Conservation (phyloP, 805 yeast species). For the Candida insectalens region DNA sequence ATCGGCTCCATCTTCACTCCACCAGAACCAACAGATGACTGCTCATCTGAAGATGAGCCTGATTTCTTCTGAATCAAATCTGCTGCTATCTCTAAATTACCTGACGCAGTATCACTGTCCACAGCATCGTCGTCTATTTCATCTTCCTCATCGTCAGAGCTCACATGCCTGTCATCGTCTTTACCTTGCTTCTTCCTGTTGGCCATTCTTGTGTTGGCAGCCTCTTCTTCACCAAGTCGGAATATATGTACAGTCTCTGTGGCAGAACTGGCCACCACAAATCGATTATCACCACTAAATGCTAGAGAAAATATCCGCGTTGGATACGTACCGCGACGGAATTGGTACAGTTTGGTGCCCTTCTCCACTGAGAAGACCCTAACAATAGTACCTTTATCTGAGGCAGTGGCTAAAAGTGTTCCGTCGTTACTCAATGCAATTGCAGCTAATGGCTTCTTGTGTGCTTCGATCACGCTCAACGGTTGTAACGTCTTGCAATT, state of each 20-base stretch:
- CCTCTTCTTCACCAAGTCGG: conserved; percentile 47
- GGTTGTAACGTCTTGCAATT: conserved; percentile 74
- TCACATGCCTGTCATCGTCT: conserved; percentile 5
- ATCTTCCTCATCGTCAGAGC: conserved; percentile 13
- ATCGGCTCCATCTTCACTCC: conserved; percentile 42
- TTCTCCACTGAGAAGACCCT: conserved; percentile 72
- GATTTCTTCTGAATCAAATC: conserved; percentile 12
- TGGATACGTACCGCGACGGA: conserved; percentile 84
- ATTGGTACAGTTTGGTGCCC: conserved; percentile 65
- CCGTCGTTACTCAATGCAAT: conserved; percentile 71
- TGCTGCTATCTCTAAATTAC: conserved; percentile 5
- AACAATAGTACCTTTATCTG: conserved; percentile 84
- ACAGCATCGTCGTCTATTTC: conserved; percentile 9
- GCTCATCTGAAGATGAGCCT: conserved; percentile 18
- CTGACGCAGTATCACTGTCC: conserved; percentile 6
- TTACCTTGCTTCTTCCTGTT: conserved; percentile 10
- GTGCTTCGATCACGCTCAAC: conserved; percentile 81
- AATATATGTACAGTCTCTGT: conserved; percentile 92
- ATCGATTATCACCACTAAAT: conserved; percentile 67
- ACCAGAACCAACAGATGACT: conserved; percentile 14
- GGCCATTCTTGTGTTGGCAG: conserved; percentile 17
- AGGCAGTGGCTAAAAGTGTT: conserved; percentile 78
- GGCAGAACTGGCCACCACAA: conserved; percentile 77
- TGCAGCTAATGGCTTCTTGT: conserved; percentile 68
- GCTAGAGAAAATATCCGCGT: conserved; percentile 74